Percentiles rank a stretch among this genome's conserved stretches.
Evolutionary conservation across 2,329 filamentous ascomycete genomes (phyloP).

Genomic region (Cytospora chrysosperma): DNA sequence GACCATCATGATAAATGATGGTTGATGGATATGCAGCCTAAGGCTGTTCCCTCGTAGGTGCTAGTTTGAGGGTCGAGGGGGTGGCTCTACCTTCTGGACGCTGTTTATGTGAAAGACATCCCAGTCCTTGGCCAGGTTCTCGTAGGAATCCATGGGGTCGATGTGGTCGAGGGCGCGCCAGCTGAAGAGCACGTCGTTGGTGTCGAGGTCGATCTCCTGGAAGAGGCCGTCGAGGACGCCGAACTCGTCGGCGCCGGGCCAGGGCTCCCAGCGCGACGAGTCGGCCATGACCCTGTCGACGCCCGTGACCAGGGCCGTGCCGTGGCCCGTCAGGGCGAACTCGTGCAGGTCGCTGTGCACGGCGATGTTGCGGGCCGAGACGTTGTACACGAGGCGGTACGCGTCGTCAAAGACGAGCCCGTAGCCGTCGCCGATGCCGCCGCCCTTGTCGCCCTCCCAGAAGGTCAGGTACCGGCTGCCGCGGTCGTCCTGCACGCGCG

Average conservation of each 20-base stretch:
- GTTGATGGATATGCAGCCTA: too few species aligned
- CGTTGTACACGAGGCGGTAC: slow-evolving; percentile 25
- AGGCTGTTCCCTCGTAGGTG: too few species aligned
- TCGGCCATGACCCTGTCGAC: slow-evolving; percentile 32
- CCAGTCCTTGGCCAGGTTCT: slow-evolving; percentile 36
- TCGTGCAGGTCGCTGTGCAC: slow-evolving; percentile 34
- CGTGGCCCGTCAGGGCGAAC: slow-evolving; percentile 40
- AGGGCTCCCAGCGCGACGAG: slow-evolving; percentile 28
- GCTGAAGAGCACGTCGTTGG: slow-evolving; percentile 48
- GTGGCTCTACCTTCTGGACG: slow-evolving; percentile 41
- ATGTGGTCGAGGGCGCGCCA: slow-evolving; percentile 41
- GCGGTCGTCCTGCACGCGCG: slow-evolving; percentile 26
- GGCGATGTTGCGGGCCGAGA: slow-evolving; percentile 22
- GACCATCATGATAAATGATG: too few species aligned
- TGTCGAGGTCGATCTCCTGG: slow-evolving; percentile 51
- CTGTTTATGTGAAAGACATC: slow-evolving; percentile 60
- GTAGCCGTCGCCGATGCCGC: slow-evolving; percentile 26
- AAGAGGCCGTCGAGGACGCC: slow-evolving; percentile 36
- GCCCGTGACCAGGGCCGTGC: slow-evolving; percentile 40
- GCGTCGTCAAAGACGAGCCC: slow-evolving; percentile 25
- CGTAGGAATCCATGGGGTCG: slow-evolving; percentile 13
- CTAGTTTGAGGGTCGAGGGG: too few species aligned
- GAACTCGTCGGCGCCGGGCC: slow-evolving; percentile 9
- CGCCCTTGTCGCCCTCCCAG: slow-evolving; percentile 25
- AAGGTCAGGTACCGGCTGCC: slow-evolving; percentile 28